Conservation (phyloP, 2,329 filamentous ascomycete genomes). For the Bipolaris sorokiniana region DNA sequence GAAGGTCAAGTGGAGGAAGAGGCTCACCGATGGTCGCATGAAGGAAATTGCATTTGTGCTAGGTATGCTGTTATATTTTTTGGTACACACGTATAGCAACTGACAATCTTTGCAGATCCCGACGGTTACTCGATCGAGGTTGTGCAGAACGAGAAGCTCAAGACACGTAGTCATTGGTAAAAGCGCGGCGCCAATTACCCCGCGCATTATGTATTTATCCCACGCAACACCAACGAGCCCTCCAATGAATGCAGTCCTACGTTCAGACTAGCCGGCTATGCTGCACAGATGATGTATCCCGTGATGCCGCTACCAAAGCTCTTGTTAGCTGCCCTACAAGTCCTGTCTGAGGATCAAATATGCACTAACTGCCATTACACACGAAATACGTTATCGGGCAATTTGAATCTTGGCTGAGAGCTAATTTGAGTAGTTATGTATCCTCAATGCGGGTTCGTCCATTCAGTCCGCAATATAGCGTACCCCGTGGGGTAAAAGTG, state of each 20-base stretch:
- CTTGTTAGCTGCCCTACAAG: background rate
- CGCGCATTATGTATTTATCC: slow-evolving; percentile 19
- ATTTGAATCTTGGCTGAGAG: background rate
- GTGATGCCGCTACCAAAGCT: slow-evolving; percentile 1
- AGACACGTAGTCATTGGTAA: slow-evolving; percentile 51
- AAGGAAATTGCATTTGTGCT: slow-evolving; percentile 91
- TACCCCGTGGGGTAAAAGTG: slow-evolving; percentile 37
- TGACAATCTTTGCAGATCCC: slow-evolving; percentile 56
- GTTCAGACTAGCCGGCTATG: slow-evolving; percentile 7
- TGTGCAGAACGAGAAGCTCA: slow-evolving; percentile 77
- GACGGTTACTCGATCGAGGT: slow-evolving; percentile 83
- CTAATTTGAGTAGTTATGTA: background rate
- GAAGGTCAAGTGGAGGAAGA: slow-evolving; percentile 91
- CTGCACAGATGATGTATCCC: slow-evolving; percentile 8
- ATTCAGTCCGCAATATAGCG: slow-evolving; percentile 3
- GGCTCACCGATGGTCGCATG: slow-evolving; percentile 88
- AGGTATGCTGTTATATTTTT: slow-evolving; percentile 49
- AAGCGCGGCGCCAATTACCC: slow-evolving; percentile 13
- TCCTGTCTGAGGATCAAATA: background rate
- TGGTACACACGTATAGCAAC: slow-evolving; percentile 1
- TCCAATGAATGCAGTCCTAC: slow-evolving; percentile 23
- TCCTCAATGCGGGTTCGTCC: background rate
- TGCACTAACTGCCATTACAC: background rate
- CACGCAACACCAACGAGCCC: slow-evolving; percentile 16
- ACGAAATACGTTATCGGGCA: background rate